Conservation (phyloP, 129 eudicot species). For the Saussurea involucrata region DNA sequence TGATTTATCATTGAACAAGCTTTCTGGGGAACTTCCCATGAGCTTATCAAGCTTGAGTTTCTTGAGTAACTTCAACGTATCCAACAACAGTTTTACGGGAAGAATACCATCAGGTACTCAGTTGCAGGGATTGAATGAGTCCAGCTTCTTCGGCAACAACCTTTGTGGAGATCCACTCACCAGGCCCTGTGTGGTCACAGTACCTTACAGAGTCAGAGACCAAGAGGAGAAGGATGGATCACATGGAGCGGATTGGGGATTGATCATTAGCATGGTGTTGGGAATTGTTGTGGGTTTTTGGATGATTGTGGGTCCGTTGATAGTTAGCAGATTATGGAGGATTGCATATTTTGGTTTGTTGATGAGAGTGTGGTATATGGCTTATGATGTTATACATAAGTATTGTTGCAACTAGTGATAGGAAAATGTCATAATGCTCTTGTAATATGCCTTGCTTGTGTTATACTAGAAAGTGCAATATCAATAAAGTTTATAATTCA, state of each 20-base stretch:
- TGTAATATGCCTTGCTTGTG: not conserved
- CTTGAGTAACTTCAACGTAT: slow-evolving; percentile 27
- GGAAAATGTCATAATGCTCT: too few relatives aligned
- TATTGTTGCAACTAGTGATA: not conserved
- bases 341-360: not conserved
- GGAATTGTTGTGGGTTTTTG: not conserved
- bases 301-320: not conserved
- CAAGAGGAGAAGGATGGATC: not conserved
- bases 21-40: slow-evolving; percentile 30
- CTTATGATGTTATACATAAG: not conserved
- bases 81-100: slow-evolving; percentile 36
- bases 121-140: slow-evolving; percentile 15
- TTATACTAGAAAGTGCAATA: too few relatives aligned
- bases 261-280: not conserved
- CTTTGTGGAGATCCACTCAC: slow-evolving; percentile 38
- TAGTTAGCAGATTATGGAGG: not conserved
- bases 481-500: too few relatives aligned
- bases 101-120: slow-evolving; percentile 35
- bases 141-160: slow-evolving; percentile 20
- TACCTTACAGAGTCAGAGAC: not conserved
- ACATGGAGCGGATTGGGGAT: not conserved
- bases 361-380: not conserved
- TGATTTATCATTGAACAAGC: slow-evolving; percentile 35
- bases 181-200: not conserved
- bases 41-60: slow-evolving; percentile 8